Evolutionary conservation across 2,329 filamentous ascomycete genomes (phyloP).

Genomic region (Penicillium expansum): DNA sequence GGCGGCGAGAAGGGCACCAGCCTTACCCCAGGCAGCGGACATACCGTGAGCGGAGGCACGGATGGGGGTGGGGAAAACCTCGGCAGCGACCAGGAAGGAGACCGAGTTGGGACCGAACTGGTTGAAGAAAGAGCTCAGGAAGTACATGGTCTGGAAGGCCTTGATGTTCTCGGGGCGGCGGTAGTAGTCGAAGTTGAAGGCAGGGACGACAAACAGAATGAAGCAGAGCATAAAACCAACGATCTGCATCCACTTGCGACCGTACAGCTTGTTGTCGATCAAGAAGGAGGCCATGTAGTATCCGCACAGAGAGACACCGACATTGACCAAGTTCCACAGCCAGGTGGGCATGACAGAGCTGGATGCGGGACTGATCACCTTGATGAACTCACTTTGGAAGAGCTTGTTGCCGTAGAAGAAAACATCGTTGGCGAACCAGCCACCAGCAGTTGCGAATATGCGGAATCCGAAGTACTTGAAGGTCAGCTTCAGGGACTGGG

Average conservation of each 20-base stretch:
- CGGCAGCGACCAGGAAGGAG: conserved; percentile 92
- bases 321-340: conserved; percentile 91
- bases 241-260: conserved; percentile 94
- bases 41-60: conserved; percentile 93
- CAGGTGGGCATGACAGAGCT: conserved; percentile 78
- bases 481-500: conserved; percentile 74
- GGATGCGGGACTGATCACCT: conserved; percentile 67
- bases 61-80: conserved; percentile 93
- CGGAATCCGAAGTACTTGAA: conserved; percentile 82
- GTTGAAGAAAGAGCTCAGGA: conserved; percentile 97
- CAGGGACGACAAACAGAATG: conserved; percentile 87
- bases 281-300: conserved; percentile 88
- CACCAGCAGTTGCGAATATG: conserved; percentile 77
- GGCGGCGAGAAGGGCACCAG: conserved; percentile 80
- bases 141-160: conserved; percentile 98
- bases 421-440: conserved; percentile 95
- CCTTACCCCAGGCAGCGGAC: conserved; percentile 86
- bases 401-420: conserved; percentile 99
- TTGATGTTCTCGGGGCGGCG: conserved; percentile 68
- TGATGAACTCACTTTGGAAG: conserved; percentile 89
- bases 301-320: conserved; percentile 77
- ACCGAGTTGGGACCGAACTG: conserved; percentile 96
- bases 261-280: conserved; percentile 95
- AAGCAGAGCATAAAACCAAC: conserved; percentile 91
- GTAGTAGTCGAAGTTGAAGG: conserved; percentile 85